These are phyloP conservation scores for Trichoderma sp. DNA, from an alignment of 2,329 filamentous ascomycete species.

Conservation along the genomic window DNA sequence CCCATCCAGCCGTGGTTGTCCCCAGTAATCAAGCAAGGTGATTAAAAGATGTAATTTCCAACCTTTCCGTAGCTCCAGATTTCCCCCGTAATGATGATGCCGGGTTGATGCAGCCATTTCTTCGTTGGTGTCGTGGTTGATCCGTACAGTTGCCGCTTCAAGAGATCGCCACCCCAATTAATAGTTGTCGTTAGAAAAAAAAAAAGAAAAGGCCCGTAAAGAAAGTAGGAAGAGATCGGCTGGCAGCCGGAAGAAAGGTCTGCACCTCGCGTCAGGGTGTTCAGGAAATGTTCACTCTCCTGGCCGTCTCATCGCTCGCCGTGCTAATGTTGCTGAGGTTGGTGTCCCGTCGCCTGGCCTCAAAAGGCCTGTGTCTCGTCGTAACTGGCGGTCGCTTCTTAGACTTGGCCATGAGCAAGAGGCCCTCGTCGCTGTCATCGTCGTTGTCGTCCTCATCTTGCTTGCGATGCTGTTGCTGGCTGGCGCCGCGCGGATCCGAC, in stretches of 20 bases:
- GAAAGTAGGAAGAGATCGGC: neutral
- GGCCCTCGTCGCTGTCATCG: slow-evolving; percentile 58
- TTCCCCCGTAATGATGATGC: neutral
- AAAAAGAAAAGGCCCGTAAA: neutral
- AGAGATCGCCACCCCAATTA: neutral
- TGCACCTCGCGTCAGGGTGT: neutral
- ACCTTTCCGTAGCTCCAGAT: slow-evolving; percentile 15
- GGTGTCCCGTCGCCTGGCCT: slow-evolving; percentile 57
- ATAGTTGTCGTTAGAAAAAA: neutral
- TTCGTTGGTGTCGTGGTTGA: neutral
- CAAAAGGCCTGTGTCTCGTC: slow-evolving; percentile 38
- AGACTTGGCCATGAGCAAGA: slow-evolving; percentile 56
- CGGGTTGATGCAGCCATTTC: neutral
- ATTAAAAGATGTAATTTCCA: neutral
- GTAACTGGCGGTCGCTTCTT: slow-evolving; percentile 47
- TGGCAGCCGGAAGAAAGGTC: neutral
- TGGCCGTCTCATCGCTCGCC: slow-evolving; percentile 59
- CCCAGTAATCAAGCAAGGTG: neutral
- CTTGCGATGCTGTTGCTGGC: slow-evolving; percentile 23
- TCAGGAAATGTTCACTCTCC: slow-evolving; percentile 49
- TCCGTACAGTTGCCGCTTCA: slow-evolving; percentile 8
- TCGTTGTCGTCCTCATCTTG: slow-evolving; percentile 50
- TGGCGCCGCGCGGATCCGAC: slow-evolving; percentile 14
- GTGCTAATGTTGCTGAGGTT: slow-evolving; percentile 60
- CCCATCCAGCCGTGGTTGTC: neutral